Evolutionary conservation across 2,329 filamentous ascomycete species (phyloP).

Genomic region (Cladosporium sp.): DNA sequence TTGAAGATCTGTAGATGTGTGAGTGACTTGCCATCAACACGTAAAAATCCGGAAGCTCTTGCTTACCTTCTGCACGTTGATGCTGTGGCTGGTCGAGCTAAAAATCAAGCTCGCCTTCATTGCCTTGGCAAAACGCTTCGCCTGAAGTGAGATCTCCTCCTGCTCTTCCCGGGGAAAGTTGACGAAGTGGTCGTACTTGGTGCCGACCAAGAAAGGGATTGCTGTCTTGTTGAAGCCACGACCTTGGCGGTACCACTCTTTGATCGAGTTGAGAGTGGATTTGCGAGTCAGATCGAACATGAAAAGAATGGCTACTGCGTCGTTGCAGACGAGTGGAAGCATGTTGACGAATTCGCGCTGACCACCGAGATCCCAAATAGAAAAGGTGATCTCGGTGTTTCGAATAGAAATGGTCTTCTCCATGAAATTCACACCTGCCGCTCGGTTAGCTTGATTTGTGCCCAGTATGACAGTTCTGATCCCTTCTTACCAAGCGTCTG

Average conservation of each 20-base stretch:
- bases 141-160: slow-evolving; percentile 97
- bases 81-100: slow-evolving; percentile 97
- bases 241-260: slow-evolving; percentile 98
- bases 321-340: slow-evolving; percentile 98
- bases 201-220: slow-evolving; percentile 96
- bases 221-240: slow-evolving; percentile 99
- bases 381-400: slow-evolving; percentile 99
- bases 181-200: slow-evolving; percentile 99
- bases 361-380: slow-evolving; percentile 97
- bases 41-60: no score
- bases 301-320: slow-evolving; percentile 95
- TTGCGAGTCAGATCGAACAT: slow-evolving; percentile 97
- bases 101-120: slow-evolving; percentile 98
- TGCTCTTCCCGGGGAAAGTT: slow-evolving; percentile 97
- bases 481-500: slow-evolving; percentile 81
- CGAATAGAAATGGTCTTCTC: slow-evolving; percentile 99
- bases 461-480: no score
- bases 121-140: slow-evolving; percentile 91
- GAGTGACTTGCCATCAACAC: neutral
- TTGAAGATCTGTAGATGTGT: slow-evolving; percentile 79
- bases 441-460: slow-evolving; percentile 17
- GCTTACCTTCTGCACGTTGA: slow-evolving; percentile 97
- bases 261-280: slow-evolving; percentile 97
- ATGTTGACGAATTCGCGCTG: slow-evolving; percentile 99
- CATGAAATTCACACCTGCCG: slow-evolving; percentile 95